Percentiles rank a stretch among this genome's conserved stretches.
Conservation (phyloP, 306 rosid species). For the Boehmeria nivea region DNA sequence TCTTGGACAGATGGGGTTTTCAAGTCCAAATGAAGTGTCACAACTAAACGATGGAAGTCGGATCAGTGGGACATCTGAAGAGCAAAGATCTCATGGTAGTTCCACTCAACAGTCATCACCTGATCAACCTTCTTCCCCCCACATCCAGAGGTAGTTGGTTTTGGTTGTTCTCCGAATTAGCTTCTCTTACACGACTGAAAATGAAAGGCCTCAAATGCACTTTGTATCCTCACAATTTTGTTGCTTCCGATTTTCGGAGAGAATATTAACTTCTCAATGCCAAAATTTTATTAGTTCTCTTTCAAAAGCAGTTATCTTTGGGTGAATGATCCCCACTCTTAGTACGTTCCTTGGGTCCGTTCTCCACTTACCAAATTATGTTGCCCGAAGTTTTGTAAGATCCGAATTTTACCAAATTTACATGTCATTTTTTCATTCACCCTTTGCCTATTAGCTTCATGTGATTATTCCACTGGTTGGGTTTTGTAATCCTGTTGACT, state of each 20-base stretch:
- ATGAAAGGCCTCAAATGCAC: background rate
- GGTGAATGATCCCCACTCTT: no score
- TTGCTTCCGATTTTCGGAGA: conserved; percentile 6
- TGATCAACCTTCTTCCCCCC: conserved; percentile 87
- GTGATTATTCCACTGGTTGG: no score
- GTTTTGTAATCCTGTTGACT: conserved; percentile 25
- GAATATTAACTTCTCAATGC: conserved; percentile 3
- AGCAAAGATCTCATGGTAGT: conserved; percentile 66
- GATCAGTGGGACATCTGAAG: conserved; percentile 57
- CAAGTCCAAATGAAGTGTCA: conserved; percentile 51
- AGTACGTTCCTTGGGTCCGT: no score
- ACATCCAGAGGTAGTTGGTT: conserved; percentile 56
- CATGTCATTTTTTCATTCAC: no score
- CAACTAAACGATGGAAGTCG: conserved; percentile 57
- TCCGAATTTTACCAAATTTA: no score
- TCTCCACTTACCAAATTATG: no score
- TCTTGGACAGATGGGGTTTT: conserved; percentile 72
- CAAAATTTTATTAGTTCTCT: no score
- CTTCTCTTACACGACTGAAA: conserved; percentile 14
- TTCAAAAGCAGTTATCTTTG: no score
- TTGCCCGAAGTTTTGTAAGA: no score
- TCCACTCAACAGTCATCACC: conserved; percentile 64
- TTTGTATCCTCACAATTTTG: background rate
- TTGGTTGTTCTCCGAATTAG: no score
- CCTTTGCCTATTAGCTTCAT: no score